A percentile compares a stretch with the other conserved stretches of the same genome.
phyloP scores from a whole-genome alignment of 257 asterid species.

The Lavandula angustifolia region DNA sequence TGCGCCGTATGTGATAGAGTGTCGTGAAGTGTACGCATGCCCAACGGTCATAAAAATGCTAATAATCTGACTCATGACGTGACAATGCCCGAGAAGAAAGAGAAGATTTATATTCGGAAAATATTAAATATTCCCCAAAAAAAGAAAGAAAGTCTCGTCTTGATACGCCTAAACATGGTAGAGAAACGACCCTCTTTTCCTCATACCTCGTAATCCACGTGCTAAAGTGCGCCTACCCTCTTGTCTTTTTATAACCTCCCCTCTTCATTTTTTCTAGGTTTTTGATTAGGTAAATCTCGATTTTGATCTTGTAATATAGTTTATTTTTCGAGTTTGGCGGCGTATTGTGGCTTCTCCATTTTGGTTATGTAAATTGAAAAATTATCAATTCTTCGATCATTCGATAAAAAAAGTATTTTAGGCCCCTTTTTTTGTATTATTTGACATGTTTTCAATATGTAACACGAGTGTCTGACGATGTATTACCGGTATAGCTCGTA shows the following conservation, averaged over 20 bases:
- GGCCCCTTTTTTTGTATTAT: too few relatives aligned
- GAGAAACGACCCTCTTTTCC: slow-evolving; percentile 27
- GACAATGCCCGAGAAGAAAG: background rate
- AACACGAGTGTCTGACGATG: too few relatives aligned
- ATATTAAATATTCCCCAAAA: slow-evolving; percentile 25
- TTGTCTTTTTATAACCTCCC: slow-evolving; percentile 28
- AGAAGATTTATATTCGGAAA: background rate
- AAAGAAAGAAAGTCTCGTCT: slow-evolving; percentile 33
- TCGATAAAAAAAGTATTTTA: too few relatives aligned
- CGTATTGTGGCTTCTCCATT: too few relatives aligned
- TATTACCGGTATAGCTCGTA: too few relatives aligned
- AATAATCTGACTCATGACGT: slow-evolving; percentile 34
- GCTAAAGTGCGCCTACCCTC: slow-evolving; percentile 50
- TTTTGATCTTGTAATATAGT: too few relatives aligned
- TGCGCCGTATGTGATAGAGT: slow-evolving; percentile 34
- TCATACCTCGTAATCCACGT: slow-evolving; percentile 56
- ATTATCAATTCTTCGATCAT: too few relatives aligned
- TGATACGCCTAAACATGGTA: slow-evolving; percentile 43
- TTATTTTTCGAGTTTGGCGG: too few relatives aligned
- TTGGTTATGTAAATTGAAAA: too few relatives aligned
- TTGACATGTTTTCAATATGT: too few relatives aligned
- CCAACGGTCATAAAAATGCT: slow-evolving; percentile 45
- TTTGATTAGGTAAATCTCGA: too few relatives aligned
- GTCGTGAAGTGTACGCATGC: slow-evolving; percentile 59
- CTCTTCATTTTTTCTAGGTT: slow-evolving; percentile 14